Base-by-base conservation (phyloP, 495 filamentous ascomycete species). In the Mytilinidion resinicola region DNA sequence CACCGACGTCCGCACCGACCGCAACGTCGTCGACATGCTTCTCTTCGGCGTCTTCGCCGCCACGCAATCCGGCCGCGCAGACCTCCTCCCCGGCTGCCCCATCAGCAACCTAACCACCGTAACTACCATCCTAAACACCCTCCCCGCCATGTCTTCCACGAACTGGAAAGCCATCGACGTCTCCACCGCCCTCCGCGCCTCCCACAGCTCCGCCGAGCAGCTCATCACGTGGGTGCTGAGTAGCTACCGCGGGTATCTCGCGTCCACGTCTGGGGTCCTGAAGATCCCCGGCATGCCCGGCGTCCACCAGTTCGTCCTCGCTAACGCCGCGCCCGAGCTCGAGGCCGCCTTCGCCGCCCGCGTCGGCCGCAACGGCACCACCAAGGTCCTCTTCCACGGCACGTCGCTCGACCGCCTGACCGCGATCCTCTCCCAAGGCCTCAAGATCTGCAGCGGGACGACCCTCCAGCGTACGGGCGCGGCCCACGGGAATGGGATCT, bases 351-450 rank as follows among this genome's bases (percentile, higher is more conserved):
- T 70, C 50, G 46, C 61, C 1, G 19, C 41, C 14, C 59, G 60
- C 20, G 8, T 65, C 10, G 12, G 17, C 15, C 19, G 25, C 8
- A 19, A 17, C 10, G 54, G 43, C 25, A 51, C 41, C 12, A 65
- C 62, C 1, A 57, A 55, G 3, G 60, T 73, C 9, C 59, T 70
- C 35, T 73, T 72, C 60, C 71, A 73, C 57, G 71, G 71, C 37
- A 73, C 71, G 4, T 61, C 64, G 0, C 47, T 65, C 7, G 64
- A 70, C 25, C 62, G 71, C 12, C 56, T 73, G 14, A 70, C 63
- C 57, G 15, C 51, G 3, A 72, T 73, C 42, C 61, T 71, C 30
- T 30, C 44, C 9, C 55, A 72, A 51, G 71, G 71, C n/a, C 63
- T 73, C 12, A 7, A 38, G 4, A 55, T 68, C 36, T 39, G 51